Evolutionary conservation across 163 green algal species (phyloP).

Genomic region (Prototheca cutis): DNA sequence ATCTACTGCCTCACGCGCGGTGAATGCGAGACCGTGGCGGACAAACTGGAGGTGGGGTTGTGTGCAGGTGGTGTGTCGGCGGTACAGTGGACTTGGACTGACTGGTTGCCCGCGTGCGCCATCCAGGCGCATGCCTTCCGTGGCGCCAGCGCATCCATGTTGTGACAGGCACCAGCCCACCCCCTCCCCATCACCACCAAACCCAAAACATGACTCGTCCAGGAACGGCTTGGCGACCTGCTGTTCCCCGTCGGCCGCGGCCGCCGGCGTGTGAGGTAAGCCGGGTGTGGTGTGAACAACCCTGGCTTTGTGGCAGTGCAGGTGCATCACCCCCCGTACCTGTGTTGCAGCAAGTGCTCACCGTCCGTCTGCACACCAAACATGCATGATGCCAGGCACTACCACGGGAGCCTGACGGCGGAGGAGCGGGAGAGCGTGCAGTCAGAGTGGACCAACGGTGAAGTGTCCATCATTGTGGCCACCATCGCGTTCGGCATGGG

Average conservation of each 20-base stretch:
- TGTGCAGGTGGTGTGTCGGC: conserved; percentile 1
- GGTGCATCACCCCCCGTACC: too few species aligned
- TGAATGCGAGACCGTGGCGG: conserved; percentile 72
- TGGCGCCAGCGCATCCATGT: too few species aligned
- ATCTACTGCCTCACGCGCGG: conserved; percentile 74
- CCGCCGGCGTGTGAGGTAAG: conserved; percentile 24
- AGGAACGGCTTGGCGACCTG: conserved; percentile 1
- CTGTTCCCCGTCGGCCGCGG: conserved; percentile 7
- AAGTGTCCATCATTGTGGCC: conserved; percentile 65
- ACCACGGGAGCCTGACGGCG: conserved; percentile 65
- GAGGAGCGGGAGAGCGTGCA: conserved; percentile 67
- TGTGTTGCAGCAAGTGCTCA: too few species aligned
- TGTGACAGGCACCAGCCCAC: too few species aligned
- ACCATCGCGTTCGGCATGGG: conserved; percentile 93
- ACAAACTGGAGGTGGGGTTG: conserved; percentile 40
- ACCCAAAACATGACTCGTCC: too few species aligned
- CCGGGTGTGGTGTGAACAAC: too few species aligned
- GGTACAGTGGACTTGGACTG: neutral
- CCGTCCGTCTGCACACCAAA: too few species aligned
- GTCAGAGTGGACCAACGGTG: conserved; percentile 61
- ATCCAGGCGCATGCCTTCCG: too few species aligned
- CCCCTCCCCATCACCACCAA: too few species aligned
- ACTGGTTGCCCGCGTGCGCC: too few species aligned
- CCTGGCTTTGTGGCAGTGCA: neutral
- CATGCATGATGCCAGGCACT: too few species aligned